Evolutionary conservation across 208 protist genomes (phyloP).

Genomic region (Crithidia acanthocephali): DNA sequence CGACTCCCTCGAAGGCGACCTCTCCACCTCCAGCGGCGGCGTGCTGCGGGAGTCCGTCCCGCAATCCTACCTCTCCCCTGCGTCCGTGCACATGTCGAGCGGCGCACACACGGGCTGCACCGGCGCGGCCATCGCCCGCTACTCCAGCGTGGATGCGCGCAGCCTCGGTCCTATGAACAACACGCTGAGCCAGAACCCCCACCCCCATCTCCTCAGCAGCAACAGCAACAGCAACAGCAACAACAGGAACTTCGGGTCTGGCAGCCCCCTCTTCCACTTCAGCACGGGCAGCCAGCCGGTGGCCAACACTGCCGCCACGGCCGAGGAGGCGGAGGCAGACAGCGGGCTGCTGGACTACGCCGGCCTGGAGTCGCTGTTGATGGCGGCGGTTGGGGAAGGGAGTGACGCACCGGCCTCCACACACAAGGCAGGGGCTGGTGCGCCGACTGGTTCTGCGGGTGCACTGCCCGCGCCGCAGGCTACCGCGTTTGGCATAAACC

Average conservation of each 20-base stretch:
- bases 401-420: neutral
- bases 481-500: neutral
- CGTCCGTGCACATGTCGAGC: neutral
- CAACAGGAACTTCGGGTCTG: neutral
- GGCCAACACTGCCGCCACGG: neutral
- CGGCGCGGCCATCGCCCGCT: neutral
- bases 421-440: neutral
- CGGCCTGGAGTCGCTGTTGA: conserved; percentile 20
- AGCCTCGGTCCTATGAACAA: neutral
- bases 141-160: neutral
- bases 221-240: neutral
- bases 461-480: neutral
- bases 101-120: conserved; percentile 1
- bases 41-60: neutral
- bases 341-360: neutral
- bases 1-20: conserved; percentile 8
- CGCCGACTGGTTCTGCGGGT: neutral
- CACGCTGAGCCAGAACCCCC: neutral
- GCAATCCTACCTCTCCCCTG: neutral
- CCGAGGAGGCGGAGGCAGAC: neutral
- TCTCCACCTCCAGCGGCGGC: conserved; percentile 16
- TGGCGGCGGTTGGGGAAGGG: neutral
- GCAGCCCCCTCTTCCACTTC: conserved; percentile 7
- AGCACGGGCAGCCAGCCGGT: neutral
- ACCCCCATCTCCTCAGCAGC: neutral